Base-by-base conservation (phyloP, 192 early-diverging fungal species). In the Backusella liffmaniae region DNA sequence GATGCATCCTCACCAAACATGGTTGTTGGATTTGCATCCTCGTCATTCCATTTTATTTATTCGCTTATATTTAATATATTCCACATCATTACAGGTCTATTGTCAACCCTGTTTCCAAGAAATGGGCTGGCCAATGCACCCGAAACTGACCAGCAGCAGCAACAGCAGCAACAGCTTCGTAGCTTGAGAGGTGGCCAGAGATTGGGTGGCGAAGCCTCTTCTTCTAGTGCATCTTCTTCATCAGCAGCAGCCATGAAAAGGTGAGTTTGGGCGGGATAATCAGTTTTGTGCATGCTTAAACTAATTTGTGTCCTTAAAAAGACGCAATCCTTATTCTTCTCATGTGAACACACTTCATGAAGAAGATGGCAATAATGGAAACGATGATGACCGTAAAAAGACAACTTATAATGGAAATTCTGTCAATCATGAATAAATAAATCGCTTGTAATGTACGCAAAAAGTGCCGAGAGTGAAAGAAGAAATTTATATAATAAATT, bases 361-460 rank as follows among this genome's bases (percentile, higher is more conserved):
- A 46, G 72, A 73, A 26, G 51, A 62, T 13, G 32, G 46, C 36
- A 30, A 72, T 77, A 9, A 56, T 49, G 18, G 62, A 44, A 36
- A 44, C 13, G 51, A 72, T 66, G 35, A 56, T 36, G 18, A 71
- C 41, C 51, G 66, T 41, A 36, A 46, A 73, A 37, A 53, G 62
- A 23, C 69, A 46, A 75, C 65, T 13, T 82, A 82, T 53, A 82
- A 82, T 75, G 80, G 80, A 34, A 82, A 82, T 37, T 82, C 80
- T 16, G 62, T 82, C 6, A 82, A 78, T 29, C 77, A 82, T 67
- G 80, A 82, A 75, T 82, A 76, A 32, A 59, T 59, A 59, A 59
- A 56, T 56, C 42, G 4, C 4, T 15, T 44, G 13, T 44, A 44
- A 16, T 44, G 13, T 12, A 44, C 4, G 0, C 42, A 44, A 56